Evolutionary conservation across 2,329 filamentous ascomycete species (phyloP).

Genomic region (Arthrobotrys megalospora): DNA sequence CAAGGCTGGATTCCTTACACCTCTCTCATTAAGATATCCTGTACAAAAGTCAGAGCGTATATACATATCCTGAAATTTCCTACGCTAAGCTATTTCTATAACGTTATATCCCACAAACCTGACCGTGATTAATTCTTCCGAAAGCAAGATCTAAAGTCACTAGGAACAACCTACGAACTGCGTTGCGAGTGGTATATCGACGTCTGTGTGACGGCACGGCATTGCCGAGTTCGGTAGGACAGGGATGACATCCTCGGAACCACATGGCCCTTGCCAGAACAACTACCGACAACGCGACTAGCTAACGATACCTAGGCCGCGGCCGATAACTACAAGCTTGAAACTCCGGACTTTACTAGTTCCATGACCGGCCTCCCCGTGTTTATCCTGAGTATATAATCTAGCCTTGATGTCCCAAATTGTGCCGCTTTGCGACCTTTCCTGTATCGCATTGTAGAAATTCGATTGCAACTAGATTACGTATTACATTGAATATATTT

Average conservation of each 20-base stretch:
- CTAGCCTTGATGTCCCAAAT: background rate
- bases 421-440: background rate
- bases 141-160: no score
- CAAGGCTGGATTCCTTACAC: constrained; percentile 12
- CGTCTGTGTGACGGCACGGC: constrained; percentile 14
- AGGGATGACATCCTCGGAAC: constrained; percentile 42
- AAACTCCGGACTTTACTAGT: background rate
- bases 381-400: constrained; percentile 5
- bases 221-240: constrained; percentile 5
- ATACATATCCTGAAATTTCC: constrained; percentile 1
- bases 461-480: no score
- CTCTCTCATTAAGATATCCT: constrained; percentile 7
- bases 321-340: constrained; percentile 3
- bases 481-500: no score
- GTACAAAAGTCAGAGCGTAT: constrained; percentile 20
- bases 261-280: constrained; percentile 18
- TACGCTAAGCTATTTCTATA: background rate
- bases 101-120: background rate
- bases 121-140: background rate
- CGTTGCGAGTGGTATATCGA: constrained; percentile 7
- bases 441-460: background rate
- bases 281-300: constrained; percentile 14
- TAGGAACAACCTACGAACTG: background rate
- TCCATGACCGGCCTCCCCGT: background rate
- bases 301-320: constrained; percentile 9